phyloP scores from a whole-genome alignment of 345 rosid genomes.

The Raphanus raphanistrum region DNA sequence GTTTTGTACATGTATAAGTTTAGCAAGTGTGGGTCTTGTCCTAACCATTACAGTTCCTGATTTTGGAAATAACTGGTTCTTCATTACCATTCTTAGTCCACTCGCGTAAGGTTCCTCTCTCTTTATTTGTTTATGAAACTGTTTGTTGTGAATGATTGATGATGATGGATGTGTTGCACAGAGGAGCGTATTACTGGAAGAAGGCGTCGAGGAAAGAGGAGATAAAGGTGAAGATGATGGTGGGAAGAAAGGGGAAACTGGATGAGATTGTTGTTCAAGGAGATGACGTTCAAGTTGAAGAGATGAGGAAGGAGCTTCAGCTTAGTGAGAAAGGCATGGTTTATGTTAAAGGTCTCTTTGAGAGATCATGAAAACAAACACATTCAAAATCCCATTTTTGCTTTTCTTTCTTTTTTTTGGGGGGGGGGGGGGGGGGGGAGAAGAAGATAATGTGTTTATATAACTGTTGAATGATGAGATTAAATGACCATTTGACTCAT shows the following conservation, averaged over 20 bases:
- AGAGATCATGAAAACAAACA: constrained; percentile 48
- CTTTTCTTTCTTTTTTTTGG: not conserved
- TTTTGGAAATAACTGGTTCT: constrained; percentile 92
- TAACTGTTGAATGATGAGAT: constrained; percentile 3
- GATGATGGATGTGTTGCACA: constrained; percentile 34
- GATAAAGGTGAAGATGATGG: constrained; percentile 78
- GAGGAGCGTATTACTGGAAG: constrained; percentile 89
- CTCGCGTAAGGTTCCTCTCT: constrained; percentile 65
- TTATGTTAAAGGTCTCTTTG: constrained; percentile 81
- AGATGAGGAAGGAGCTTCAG: constrained; percentile 83
- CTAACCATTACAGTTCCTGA: constrained; percentile 87
- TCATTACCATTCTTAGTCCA: constrained; percentile 73
- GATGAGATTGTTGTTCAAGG: constrained; percentile 82
- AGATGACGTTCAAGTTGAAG: constrained; percentile 89
- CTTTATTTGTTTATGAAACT: not conserved
- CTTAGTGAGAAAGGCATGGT: constrained; percentile 92
- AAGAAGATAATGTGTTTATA: constrained; percentile 18
- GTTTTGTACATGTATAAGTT: constrained; percentile 94
- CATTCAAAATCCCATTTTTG: constrained; percentile 25
- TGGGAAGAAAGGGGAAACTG: constrained; percentile 53
- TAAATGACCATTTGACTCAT: constrained; percentile 1
- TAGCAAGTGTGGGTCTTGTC: constrained; percentile 91
- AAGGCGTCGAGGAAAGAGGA: constrained; percentile 90
- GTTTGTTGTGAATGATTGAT: constrained; percentile 4
- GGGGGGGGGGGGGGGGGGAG: too few species aligned